These are phyloP conservation scores for Papiliotrema nemorosa DNA, from an alignment of 1,284 basidiomycete species.

Conservation along the genomic window DNA sequence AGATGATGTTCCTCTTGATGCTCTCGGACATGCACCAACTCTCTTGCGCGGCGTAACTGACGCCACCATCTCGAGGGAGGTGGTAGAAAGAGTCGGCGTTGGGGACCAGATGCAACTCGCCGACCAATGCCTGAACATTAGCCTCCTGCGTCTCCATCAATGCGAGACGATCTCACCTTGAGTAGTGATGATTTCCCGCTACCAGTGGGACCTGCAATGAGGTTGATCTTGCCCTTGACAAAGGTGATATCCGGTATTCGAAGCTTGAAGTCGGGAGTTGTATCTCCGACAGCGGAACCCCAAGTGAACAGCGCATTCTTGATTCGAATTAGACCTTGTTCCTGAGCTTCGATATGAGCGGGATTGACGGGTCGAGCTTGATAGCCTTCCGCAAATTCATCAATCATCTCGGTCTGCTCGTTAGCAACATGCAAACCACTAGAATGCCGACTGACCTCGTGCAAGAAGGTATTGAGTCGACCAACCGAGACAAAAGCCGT, in stretches of 20 bases:
- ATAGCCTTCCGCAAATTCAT: conserved; percentile 49
- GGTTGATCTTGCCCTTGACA: conserved; percentile 57
- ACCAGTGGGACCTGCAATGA: conserved; percentile 60
- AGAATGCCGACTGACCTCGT: conserved; percentile 40
- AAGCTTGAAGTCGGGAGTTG: conserved; percentile 52
- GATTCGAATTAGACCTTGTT: conserved; percentile 36
- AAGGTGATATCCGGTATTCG: conserved; percentile 58
- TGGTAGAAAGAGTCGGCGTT: conserved; percentile 61
- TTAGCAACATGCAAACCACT: conserved; percentile 6
- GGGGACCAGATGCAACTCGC: conserved; percentile 50
- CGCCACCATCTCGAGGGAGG: conserved; percentile 63
- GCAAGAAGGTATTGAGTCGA: conserved; percentile 54
- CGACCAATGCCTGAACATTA: conserved; percentile 53
- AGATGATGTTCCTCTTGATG: conserved; percentile 59
- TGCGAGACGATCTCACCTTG: conserved; percentile 21
- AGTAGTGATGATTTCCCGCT: conserved; percentile 48
- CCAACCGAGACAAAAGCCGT: conserved; percentile 54
- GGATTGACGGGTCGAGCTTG: conserved; percentile 16
- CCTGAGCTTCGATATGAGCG: conserved; percentile 34
- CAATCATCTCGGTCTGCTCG: conserved; percentile 57
- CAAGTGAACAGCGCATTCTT: conserved; percentile 44
- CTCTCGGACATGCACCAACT: conserved; percentile 60
- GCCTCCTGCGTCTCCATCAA: neutral
- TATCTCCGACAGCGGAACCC: conserved; percentile 28
- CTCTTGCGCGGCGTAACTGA: conserved; percentile 72